Conservation (phyloP, 352 stramenopile genomes). For the Globisporangium splendens region DNA sequence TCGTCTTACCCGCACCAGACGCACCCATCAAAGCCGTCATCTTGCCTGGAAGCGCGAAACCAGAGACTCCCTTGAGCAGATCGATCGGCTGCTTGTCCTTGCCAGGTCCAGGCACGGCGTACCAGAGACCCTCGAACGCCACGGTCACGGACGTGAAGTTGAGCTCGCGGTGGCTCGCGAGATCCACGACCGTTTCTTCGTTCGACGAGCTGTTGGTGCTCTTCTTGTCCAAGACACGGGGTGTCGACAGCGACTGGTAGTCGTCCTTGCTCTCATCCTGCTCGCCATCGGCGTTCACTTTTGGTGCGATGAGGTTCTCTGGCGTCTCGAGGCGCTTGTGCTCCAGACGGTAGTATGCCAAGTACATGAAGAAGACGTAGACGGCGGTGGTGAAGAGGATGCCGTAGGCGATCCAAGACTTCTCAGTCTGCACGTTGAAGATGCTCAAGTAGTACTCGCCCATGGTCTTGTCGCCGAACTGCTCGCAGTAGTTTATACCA, state of each 20-base stretch:
- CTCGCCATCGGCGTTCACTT: slow-evolving; percentile 13
- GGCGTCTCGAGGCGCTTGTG: slow-evolving; percentile 12
- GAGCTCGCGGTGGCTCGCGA: slow-evolving; percentile 9
- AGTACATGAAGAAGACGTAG: slow-evolving; percentile 12
- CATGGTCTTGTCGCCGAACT: slow-evolving; percentile 26
- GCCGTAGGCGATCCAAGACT: slow-evolving; percentile 12
- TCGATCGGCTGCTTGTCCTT: slow-evolving; percentile 34
- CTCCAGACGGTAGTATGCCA: slow-evolving; percentile 6
- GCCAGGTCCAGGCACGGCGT: slow-evolving; percentile 31
- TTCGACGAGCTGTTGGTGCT: neutral
- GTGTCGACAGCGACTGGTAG: slow-evolving; percentile 2
- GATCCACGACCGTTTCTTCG: neutral
- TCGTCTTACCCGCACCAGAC: slow-evolving; percentile 85
- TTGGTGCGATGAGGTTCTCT: slow-evolving; percentile 13
- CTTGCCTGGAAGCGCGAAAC: slow-evolving; percentile 38
- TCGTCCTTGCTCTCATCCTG: slow-evolving; percentile 8
- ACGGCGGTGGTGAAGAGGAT: slow-evolving; percentile 3
- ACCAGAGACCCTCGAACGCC: slow-evolving; percentile 37
- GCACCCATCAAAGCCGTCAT: slow-evolving; percentile 67
- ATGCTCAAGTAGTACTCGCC: slow-evolving; percentile 32
- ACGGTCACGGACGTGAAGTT: slow-evolving; percentile 32
- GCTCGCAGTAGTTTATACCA: slow-evolving; percentile 29
- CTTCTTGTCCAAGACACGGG: neutral
- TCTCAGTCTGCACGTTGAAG: slow-evolving; percentile 31
- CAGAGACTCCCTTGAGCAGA: slow-evolving; percentile 71